Conservation (phyloP, 805 yeast species). For the Saccharomyces kudriavzevii region DNA sequence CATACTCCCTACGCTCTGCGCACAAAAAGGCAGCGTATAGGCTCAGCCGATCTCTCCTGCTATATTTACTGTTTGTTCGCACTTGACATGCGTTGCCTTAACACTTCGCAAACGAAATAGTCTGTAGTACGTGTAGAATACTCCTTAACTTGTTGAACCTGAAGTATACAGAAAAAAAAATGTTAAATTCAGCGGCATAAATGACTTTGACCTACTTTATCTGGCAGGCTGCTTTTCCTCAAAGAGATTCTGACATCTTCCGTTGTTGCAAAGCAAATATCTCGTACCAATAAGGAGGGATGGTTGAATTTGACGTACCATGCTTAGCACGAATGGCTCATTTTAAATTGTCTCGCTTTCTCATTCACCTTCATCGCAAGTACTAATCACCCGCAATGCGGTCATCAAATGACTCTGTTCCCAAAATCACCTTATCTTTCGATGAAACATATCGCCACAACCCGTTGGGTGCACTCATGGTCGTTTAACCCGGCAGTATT, state of each 20-base stretch:
- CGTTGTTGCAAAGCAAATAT: neutral
- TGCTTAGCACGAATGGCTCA: slow-evolving; percentile 68
- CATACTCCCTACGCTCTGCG: slow-evolving; percentile 88
- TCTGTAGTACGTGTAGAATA: slow-evolving; percentile 93
- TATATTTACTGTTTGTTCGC: slow-evolving; percentile 78
- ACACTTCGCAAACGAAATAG: slow-evolving; percentile 82
- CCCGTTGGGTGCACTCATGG: neutral
- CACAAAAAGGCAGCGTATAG: slow-evolving; percentile 89
- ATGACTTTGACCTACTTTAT: neutral
- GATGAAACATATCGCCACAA: neutral
- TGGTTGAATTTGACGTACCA: slow-evolving; percentile 30
- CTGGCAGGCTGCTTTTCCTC: neutral
- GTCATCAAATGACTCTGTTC: slow-evolving; percentile 73
- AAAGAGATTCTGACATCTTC: neutral
- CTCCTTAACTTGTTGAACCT: slow-evolving; percentile 98
- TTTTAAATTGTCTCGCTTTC: slow-evolving; percentile 65
- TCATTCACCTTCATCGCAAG: slow-evolving; percentile 91
- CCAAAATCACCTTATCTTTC: neutral
- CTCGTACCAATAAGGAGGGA: no score
- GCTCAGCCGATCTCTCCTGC: slow-evolving; percentile 99
- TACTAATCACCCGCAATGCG: slow-evolving; percentile 81
- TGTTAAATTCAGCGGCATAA: slow-evolving; percentile 27
- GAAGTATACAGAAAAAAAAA: slow-evolving; percentile 92
- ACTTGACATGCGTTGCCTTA: slow-evolving; percentile 89
- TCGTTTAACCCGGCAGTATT: neutral